A percentile compares a stretch with the other conserved stretches of the same genome.
Conservation (phyloP, 1,139 yeast species). For the Zygosaccharomyces sapae region DNA sequence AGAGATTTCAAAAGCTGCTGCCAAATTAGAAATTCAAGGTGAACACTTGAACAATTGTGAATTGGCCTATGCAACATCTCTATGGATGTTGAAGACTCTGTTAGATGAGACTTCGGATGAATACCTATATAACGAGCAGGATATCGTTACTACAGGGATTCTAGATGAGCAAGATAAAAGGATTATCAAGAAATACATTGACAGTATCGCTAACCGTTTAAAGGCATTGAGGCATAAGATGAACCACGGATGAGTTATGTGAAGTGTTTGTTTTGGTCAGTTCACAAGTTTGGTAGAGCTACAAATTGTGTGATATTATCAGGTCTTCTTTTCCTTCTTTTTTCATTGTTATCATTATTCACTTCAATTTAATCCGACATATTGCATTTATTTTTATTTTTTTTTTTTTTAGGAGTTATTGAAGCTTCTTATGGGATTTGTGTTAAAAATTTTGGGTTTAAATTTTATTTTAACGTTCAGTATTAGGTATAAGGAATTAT, state of each 20-base stretch:
- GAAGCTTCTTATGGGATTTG: background rate
- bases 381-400: conserved; percentile 3
- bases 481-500: background rate
- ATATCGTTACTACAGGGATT: conserved; percentile 26
- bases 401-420: background rate
- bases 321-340: background rate
- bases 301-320: no score
- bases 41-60: conserved; percentile 79
- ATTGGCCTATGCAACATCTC: conserved; percentile 80
- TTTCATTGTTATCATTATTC: background rate
- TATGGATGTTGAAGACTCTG: conserved; percentile 92
- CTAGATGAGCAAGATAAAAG: conserved; percentile 68
- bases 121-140: conserved; percentile 13
- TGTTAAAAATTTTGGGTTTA: background rate
- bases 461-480: background rate
- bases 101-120: conserved; percentile 44
- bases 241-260: conserved; percentile 6
- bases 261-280: background rate
- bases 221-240: conserved; percentile 47
- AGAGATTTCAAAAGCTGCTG: conserved; percentile 88
- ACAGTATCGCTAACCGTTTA: conserved; percentile 67
- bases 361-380: background rate
- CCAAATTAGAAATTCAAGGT: conserved; percentile 75
- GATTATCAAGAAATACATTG: conserved; percentile 73
- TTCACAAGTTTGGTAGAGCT: no score